A percentile compares a stretch with the other conserved stretches of the same genome.
These are phyloP conservation scores for Desmodesmus armatus DNA, from an alignment of 139 green algal genomes.

Conservation along the genomic window DNA sequence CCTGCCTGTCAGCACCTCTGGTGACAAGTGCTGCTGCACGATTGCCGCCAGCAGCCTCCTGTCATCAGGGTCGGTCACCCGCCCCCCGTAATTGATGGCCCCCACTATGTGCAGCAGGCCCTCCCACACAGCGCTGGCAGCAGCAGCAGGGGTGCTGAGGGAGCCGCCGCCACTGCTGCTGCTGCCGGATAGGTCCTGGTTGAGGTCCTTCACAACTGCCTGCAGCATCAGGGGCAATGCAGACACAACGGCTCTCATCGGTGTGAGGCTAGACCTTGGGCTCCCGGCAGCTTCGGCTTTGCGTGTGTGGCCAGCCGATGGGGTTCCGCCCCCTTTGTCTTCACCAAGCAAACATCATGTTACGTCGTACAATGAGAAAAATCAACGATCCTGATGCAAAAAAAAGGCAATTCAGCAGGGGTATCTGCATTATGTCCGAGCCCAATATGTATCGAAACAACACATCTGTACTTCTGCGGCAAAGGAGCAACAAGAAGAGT, in stretches of 20 bases:
- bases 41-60: constrained; percentile 74
- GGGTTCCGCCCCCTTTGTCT: no score
- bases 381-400: no score
- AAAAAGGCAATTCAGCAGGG: no score
- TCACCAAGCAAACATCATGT: no score
- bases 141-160: neutral
- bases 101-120: constrained; percentile 83
- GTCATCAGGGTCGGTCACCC: constrained; percentile 90
- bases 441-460: neutral
- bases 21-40: constrained; percentile 67
- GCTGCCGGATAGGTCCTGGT: neutral
- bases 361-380: no score
- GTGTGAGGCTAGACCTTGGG: no score
- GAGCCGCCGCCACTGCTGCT: constrained; percentile 2
- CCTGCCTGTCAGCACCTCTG: constrained; percentile 1
- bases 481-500: constrained; percentile 68
- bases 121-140: constrained; percentile 60
- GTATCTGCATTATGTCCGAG: no score
- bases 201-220: neutral
- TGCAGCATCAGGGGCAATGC: no score
- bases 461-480: neutral
- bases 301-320: no score
- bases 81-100: constrained; percentile 89
- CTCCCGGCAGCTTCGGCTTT: no score
- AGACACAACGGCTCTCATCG: no score